Percentiles rank a stretch among this genome's conserved stretches.
Conservation (phyloP, 768 basidiomycete genomes). For the Solioccasus polychromus region DNA sequence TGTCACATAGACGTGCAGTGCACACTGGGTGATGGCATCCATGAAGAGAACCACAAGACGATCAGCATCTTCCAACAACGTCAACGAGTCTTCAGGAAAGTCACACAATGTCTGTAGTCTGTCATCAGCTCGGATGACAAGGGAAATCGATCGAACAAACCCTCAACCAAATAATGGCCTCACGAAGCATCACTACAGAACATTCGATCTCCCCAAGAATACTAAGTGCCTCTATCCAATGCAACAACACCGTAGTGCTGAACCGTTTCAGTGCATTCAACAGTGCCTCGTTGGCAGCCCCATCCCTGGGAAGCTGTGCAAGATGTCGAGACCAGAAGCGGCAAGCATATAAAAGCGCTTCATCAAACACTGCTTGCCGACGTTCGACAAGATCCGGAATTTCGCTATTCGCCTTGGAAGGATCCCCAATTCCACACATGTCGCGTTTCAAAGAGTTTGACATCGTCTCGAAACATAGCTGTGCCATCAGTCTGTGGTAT, state of each 20-base stretch:
- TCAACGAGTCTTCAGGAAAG: conserved; percentile 4
- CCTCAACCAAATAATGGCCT: conserved; percentile 14
- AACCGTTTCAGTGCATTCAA: conserved; percentile 10
- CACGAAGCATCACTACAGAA: conserved; percentile 14
- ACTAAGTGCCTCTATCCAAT: conserved; percentile 19
- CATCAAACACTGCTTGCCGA: conserved; percentile 9
- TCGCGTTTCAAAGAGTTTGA: conserved; percentile 17
- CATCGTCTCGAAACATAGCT: conserved; percentile 19
- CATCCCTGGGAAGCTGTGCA: conserved; percentile 8
- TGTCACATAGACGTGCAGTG: conserved; percentile 18
- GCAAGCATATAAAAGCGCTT: conserved; percentile 18
- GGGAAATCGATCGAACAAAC: conserved; percentile 1
- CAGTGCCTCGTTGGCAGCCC: conserved; percentile 7
- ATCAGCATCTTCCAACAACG: conserved; percentile 17
- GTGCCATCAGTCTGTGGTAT: conserved; percentile 19
- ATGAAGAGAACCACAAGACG: conserved; percentile 18
- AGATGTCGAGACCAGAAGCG: conserved; percentile 21
- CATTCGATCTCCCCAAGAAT: conserved; percentile 16
- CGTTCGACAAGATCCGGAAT: conserved; percentile 18
- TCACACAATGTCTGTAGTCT: conserved; percentile 4
- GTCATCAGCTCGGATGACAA: background rate
- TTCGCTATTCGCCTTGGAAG: conserved; percentile 14
- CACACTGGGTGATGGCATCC: conserved; percentile 19
- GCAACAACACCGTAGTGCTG: conserved; percentile 11
- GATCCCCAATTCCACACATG: conserved; percentile 19